Evolutionary conservation across 768 basidiomycete species (phyloP).

Genomic region (Tricholomella constricta): DNA sequence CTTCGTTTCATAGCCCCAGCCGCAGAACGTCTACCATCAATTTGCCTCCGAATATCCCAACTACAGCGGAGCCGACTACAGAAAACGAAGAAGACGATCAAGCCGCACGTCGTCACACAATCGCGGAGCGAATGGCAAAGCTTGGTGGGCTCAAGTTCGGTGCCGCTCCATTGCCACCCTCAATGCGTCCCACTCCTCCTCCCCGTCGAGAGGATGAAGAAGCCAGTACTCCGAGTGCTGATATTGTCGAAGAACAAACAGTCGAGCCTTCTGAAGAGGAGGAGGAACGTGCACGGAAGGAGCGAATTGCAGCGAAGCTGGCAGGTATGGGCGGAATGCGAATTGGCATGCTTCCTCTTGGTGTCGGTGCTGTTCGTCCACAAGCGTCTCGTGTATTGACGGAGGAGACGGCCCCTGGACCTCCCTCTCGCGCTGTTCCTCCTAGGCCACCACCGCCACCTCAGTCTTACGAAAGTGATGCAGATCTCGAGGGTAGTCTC

Average conservation of each 20-base stretch:
- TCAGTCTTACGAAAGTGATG: conserved; percentile 31
- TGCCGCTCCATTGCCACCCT: conserved; percentile 51
- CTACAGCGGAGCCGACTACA: conserved; percentile 12
- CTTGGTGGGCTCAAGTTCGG: conserved; percentile 87
- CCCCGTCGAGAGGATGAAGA: conserved; percentile 30
- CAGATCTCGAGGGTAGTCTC: conserved; percentile 45
- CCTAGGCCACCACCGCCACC: conserved; percentile 31
- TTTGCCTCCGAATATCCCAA: conserved; percentile 13
- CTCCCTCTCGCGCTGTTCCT: conserved; percentile 16
- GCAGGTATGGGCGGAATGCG: conserved; percentile 60
- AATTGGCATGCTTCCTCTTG: conserved; percentile 56
- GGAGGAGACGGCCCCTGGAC: conserved; percentile 19
- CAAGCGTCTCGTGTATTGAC: conserved; percentile 30
- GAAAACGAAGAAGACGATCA: conserved; percentile 43
- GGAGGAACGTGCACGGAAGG: conserved; percentile 60
- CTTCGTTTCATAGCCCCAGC: conserved; percentile 57
- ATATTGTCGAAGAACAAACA: conserved; percentile 18
- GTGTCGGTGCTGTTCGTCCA: conserved; percentile 32
- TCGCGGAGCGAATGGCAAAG: conserved; percentile 95
- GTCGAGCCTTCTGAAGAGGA: conserved; percentile 49
- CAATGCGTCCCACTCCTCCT: conserved; percentile 40
- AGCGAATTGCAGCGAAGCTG: conserved; percentile 54
- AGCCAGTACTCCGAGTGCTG: conserved; percentile 15
- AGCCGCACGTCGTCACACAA: conserved; percentile 61
- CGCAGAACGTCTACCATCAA: conserved; percentile 37